A percentile compares a stretch with the other conserved stretches of the same genome.
These are phyloP conservation scores for Erythrophleum fordii DNA, from an alignment of 306 rosid genomes.

Conservation along the genomic window DNA sequence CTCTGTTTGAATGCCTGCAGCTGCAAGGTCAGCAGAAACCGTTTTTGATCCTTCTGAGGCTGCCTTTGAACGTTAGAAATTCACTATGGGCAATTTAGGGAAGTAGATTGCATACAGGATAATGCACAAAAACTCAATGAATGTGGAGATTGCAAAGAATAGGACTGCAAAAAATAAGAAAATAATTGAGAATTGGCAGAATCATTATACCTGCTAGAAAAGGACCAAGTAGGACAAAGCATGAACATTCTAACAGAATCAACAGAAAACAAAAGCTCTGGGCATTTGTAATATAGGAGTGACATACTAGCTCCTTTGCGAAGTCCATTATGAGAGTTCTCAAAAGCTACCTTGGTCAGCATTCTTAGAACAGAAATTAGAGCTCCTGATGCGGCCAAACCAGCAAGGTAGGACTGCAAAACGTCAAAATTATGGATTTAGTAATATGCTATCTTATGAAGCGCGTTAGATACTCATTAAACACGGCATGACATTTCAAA, in stretches of 20 bases:
- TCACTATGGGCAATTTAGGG: slow-evolving; percentile 77
- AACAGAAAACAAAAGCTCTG: neutral
- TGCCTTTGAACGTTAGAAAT: slow-evolving; percentile 74
- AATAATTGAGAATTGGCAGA: neutral
- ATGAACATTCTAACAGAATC: too few species aligned
- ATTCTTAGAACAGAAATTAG: slow-evolving; percentile 64
- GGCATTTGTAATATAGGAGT: neutral
- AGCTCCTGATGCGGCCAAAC: slow-evolving; percentile 78
- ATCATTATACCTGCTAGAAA: neutral
- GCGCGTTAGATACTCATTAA: too few species aligned
- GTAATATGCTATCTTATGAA: neutral
- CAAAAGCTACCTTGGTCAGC: slow-evolving; percentile 61
- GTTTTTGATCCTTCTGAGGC: slow-evolving; percentile 87
- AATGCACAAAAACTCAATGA: slow-evolving; percentile 64
- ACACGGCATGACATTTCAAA: too few species aligned
- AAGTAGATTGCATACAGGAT: slow-evolving; percentile 69
- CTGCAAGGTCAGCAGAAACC: slow-evolving; percentile 82
- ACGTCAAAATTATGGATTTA: neutral
- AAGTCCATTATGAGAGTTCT: slow-evolving; percentile 64
- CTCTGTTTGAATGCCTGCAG: slow-evolving; percentile 61
- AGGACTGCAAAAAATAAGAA: slow-evolving; percentile 60
- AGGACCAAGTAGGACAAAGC: neutral
- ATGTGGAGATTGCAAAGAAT: slow-evolving; percentile 60
- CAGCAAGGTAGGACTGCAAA: slow-evolving; percentile 71
- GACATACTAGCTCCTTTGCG: slow-evolving; percentile 77